Evolutionary conservation across 1,284 basidiomycete genomes (phyloP), one percentile per base, ranked within the genome.

Genomic region (Trametes pubescens): DNA sequence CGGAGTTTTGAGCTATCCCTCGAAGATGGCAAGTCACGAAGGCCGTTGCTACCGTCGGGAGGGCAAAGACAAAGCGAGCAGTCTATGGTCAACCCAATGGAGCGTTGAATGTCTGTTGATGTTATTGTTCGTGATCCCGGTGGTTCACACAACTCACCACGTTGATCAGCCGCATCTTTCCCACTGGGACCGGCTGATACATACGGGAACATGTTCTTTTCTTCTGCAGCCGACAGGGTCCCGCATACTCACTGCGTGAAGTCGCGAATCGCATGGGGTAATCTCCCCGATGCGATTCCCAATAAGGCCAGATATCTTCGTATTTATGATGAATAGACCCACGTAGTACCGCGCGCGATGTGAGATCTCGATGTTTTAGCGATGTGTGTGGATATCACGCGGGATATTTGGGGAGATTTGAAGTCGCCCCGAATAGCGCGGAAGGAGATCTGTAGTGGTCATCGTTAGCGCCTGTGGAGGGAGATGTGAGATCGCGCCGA

Each of bases 221-320:
- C 29, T 32, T 32, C 29, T 32, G 29, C 8, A 32, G 29, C 29
- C 29, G 29, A 32, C 29, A 8, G 29, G 29, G 29, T n/a, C n/a
- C n/a, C n/a, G n/a, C n/a, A n/a, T n/a, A n/a, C n/a, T 47, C 44
- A 47, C 44, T 47, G 44, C 44, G 44, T 47, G 44, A 47, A 47
- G 22, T 22, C 21, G 21, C 44, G 44, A 16, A 47, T 47, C 11
- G 44, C 22, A 47, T 21, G 9, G 24, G 16, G 11, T 24, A 26
- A 47, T 47, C 21, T 47, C 44, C 44, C 9, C 7, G 24, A n/a
- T 11, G 44, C 2, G 44, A 47, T 47, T 22, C 6, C 22, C 21
- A 16, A 47, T 47, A 47, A 8, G 9, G 3, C 8, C 44, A 24
- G 21, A 32, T 34, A 29, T 32, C 48, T 3, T 49, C 13, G 13